Base-by-base conservation (phyloP, 176 grass and related monocot genomes). In the Phoenix roebelenii region DNA sequence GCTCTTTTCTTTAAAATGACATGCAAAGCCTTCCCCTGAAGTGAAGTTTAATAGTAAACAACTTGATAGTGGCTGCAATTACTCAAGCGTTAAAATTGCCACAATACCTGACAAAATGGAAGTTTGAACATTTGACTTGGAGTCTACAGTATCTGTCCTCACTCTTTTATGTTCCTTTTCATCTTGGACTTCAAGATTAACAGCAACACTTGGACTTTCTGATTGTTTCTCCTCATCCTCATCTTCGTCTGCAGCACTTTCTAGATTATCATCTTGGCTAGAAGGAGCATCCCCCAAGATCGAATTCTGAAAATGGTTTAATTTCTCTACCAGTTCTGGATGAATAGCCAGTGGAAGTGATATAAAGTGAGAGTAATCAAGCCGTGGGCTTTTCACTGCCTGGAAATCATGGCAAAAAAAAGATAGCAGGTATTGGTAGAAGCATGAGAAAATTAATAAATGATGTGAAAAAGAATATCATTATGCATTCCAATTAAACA, bases 281-380 rank as follows among this genome's bases (percentile, higher is more conserved):
- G 39, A 65, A 64, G 64, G 23, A 54, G 59, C 58, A 60, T 28
- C 51, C n/a, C 87, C 78, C 9, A 97, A 76, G 58, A 97, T 80
- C 1, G 80, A 82, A 23, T 51, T 78, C 70, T 91, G 92, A 76
- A 97, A 97, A 50, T 80, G 29, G 10, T 72, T 71, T 14, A 97
- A 69, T 60, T 88, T 91, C 69, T 85, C 62, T 5, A 97, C 72
- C 55, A 97, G 83, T 75, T 70, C 70, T 4, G 70, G 72, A 61
- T 97, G 84, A 25, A 97, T 57, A 74, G 87, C 92, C 69, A 97
- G 78, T 22, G 92, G 92, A 63, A 97, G 87, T 17, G 92, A 97
- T 60, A 97, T 73, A 59, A 97, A 97, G 71, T 91, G 92, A 32
- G 92, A 88, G 61, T 83, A 91, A 65, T 97, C 84, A 25, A 85